Evolutionary conservation across 1,284 basidiomycete genomes (phyloP), one percentile per base, ranked within the genome.

Genomic region (Polyporus tsugae): DNA sequence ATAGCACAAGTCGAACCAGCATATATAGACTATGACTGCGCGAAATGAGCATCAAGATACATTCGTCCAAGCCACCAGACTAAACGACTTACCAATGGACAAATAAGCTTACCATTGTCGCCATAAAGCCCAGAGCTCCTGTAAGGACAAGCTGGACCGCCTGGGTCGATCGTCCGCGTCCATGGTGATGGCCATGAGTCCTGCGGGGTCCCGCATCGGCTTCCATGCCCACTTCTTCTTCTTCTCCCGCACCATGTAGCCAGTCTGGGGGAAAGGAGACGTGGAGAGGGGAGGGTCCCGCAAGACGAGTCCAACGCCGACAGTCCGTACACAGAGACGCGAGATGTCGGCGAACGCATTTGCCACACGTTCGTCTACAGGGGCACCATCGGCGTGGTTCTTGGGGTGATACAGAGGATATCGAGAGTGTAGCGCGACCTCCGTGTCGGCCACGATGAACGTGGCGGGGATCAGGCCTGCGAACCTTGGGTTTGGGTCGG

Each of bases 191-290:
- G 9, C 6, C 39, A 41, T 41, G 22, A 60, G 38, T 6, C 10
- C n/a, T 13, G 6, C 22, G 11, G n/a, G 39, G 13, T 29, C 15
- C 38, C 22, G 11, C 38, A 25, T 39, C 22, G 11, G 38, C 22
- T 60, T 60, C 58, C 36, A 39, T 13, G 22, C 58, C 58, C 58
- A 60, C 36, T 38, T 41, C 58, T 38, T 41, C 58, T 60, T 60
- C 15, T 19, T 36, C 15, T 60, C 36, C n/a, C 25, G 58, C 58
- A 60, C 38, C 38, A 60, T 25, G 13, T 29, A 29, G 4, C 58
- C 58, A 4, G 15, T 22, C 10, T 15, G 36, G 11, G 58, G 58
- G 2, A 42, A 22, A 7, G 35, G 36, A 38, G 36, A 25, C 2
- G 35, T 15, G 10, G 58, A 39, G 25, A 6, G 22, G 13, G 11